A percentile compares a stretch with the other conserved stretches of the same genome.
phyloP scores from a whole-genome alignment of 805 yeast genomes.

The Cyberlindnera mycetangii region DNA sequence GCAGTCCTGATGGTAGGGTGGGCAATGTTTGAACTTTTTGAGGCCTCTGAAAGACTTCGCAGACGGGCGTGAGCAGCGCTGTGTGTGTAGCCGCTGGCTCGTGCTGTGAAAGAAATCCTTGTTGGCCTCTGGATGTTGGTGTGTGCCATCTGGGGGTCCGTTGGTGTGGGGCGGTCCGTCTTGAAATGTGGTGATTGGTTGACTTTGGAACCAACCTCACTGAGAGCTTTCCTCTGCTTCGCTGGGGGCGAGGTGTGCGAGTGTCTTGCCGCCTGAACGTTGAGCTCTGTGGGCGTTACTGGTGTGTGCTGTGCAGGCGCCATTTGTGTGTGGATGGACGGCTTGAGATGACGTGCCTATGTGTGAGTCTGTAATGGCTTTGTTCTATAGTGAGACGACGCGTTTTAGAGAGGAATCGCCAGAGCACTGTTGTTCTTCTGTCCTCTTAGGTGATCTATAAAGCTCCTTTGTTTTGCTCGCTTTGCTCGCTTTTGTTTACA shows the following conservation, averaged over 20 bases:
- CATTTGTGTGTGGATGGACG: too few species aligned
- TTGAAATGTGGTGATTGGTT: conserved; percentile 20
- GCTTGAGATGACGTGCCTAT: too few species aligned
- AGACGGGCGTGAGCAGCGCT: conserved; percentile 4
- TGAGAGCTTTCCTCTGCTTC: conserved; percentile 24
- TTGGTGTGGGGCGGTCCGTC: too few species aligned
- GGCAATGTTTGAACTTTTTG: conserved; percentile 1
- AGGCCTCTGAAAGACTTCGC: conserved; percentile 2
- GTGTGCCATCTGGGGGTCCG: too few species aligned
- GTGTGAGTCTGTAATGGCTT: too few species aligned
- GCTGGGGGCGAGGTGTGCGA: conserved; percentile 20
- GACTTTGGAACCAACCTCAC: conserved; percentile 15
- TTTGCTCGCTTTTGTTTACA: too few species aligned
- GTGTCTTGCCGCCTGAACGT: conserved; percentile 4
- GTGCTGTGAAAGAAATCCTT: background rate
- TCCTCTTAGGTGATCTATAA: too few species aligned
- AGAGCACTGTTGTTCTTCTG: too few species aligned
- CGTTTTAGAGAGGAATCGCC: too few species aligned
- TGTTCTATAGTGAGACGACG: too few species aligned
- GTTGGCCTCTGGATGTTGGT: conserved; percentile 1
- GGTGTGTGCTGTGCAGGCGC: too few species aligned
- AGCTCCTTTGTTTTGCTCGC: too few species aligned
- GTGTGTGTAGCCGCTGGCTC: background rate
- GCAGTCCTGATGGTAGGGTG: background rate
- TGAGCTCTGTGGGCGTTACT: conserved; percentile 1